phyloP scores from a whole-genome alignment of 768 basidiomycete species.

The Naganishia vaughanmartiniae region DNA sequence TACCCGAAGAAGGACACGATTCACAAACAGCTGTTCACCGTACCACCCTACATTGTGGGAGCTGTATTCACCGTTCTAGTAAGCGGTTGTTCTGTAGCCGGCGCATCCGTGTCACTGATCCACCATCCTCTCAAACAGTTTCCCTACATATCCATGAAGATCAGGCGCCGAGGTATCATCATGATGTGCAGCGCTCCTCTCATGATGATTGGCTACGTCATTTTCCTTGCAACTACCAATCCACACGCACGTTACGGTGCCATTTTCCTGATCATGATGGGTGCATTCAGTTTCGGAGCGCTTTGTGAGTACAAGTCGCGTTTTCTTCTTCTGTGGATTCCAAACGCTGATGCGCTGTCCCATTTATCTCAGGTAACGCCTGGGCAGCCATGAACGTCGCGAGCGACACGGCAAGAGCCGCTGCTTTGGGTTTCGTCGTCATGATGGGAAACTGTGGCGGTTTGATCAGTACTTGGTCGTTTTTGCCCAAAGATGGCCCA shows the following conservation, averaged over 20 bases:
- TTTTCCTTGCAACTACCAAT: slow-evolving; percentile 31
- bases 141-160: slow-evolving; percentile 37
- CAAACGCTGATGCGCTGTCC: not conserved
- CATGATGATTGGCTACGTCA: slow-evolving; percentile 34
- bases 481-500: slow-evolving; percentile 28
- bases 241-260: slow-evolving; percentile 30
- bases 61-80: slow-evolving; percentile 33
- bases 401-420: slow-evolving; percentile 33
- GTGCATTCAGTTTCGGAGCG: slow-evolving; percentile 22
- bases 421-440: slow-evolving; percentile 36
- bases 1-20: slow-evolving; percentile 36
- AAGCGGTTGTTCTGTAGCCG: not conserved
- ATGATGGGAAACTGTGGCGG: slow-evolving; percentile 35
- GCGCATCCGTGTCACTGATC: not conserved
- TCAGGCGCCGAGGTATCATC: slow-evolving; percentile 31
- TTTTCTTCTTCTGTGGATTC: not conserved
- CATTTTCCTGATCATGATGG: slow-evolving; percentile 32
- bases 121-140: not conserved
- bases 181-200: slow-evolving; percentile 30
- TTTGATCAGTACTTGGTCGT: slow-evolving; percentile 30
- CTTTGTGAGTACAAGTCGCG: not conserved
- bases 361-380: slow-evolving; percentile 30
- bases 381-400: slow-evolving; percentile 37
- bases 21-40: slow-evolving; percentile 37
- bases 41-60: slow-evolving; percentile 34